Evolutionary conservation across 2,329 filamentous ascomycete genomes (phyloP).

Genomic region (Aphanoascus verrucosus): DNA sequence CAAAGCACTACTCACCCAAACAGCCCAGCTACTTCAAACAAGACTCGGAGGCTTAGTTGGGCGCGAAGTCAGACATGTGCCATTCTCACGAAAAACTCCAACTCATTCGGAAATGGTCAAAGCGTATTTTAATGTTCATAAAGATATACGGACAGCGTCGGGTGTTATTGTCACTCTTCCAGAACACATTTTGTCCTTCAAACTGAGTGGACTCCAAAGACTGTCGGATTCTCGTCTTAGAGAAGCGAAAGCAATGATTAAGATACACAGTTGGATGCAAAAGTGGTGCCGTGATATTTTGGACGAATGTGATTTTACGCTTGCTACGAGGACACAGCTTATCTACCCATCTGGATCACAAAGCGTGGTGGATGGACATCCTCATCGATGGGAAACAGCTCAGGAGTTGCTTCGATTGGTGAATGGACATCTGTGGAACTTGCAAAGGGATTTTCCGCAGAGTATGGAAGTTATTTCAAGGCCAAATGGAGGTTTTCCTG

Average conservation of each 20-base stretch:
- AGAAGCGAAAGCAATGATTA: slow-evolving; percentile 41
- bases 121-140: slow-evolving; percentile 32
- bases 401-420: slow-evolving; percentile 45
- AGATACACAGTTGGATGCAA: slow-evolving; percentile 43
- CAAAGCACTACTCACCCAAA: slow-evolving; percentile 52
- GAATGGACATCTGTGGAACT: slow-evolving; percentile 16
- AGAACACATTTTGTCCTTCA: slow-evolving; percentile 56
- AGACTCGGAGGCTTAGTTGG: slow-evolving; percentile 48
- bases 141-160: slow-evolving; percentile 14
- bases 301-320: slow-evolving; percentile 55
- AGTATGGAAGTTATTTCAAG: slow-evolving; percentile 42
- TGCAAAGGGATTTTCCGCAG: slow-evolving; percentile 34
- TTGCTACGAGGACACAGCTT: slow-evolving; percentile 50
- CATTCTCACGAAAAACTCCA: slow-evolving; percentile 45
- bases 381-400: slow-evolving; percentile 47
- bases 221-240: slow-evolving; percentile 39
- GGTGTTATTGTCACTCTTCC: slow-evolving; percentile 52
- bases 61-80: slow-evolving; percentile 46
- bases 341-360: slow-evolving; percentile 52
- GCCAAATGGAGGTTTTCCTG: slow-evolving; percentile 40
- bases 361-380: slow-evolving; percentile 41
- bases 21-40: slow-evolving; percentile 45
- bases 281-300: slow-evolving; percentile 45
- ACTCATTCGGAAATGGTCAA: slow-evolving; percentile 21
- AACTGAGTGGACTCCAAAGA: slow-evolving; percentile 49